Evolutionary conservation across 805 yeast species (phyloP).

Genomic region (Yarrowia sp.): DNA sequence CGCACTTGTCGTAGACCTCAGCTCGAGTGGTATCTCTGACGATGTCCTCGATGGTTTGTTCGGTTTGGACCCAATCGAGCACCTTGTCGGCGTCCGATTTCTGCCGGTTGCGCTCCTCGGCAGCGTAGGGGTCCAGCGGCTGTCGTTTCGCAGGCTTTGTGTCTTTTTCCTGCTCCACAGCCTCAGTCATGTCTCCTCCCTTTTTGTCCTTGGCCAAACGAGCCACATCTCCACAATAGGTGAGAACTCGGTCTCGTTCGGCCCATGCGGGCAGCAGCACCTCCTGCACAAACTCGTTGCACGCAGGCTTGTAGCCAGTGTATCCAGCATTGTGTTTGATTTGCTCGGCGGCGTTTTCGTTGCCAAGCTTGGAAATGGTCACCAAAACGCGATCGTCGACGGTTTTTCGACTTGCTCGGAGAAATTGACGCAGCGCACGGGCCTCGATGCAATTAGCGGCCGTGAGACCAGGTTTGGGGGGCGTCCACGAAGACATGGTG

Average conservation of each 20-base stretch:
- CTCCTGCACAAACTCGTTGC: slow-evolving; percentile 31
- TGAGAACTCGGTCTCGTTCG: slow-evolving; percentile 29
- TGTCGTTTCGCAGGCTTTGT: background rate
- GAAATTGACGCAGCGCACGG: slow-evolving; percentile 31
- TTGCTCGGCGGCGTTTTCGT: slow-evolving; percentile 19
- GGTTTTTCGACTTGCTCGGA: slow-evolving; percentile 32
- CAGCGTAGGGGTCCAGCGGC: slow-evolving; percentile 28
- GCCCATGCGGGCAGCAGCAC: slow-evolving; percentile 37
- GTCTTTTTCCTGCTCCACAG: background rate
- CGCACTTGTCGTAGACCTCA: slow-evolving; percentile 27
- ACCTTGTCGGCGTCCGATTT: slow-evolving; percentile 20
- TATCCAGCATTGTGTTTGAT: slow-evolving; percentile 20
- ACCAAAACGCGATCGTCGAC: slow-evolving; percentile 30
- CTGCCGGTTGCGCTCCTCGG: background rate
- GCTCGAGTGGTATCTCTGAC: slow-evolving; percentile 25
- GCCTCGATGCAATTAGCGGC: slow-evolving; percentile 31
- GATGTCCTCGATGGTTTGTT: slow-evolving; percentile 24
- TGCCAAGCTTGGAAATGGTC: slow-evolving; percentile 35
- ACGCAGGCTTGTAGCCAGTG: slow-evolving; percentile 26
- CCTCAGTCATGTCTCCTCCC: slow-evolving; percentile 18
- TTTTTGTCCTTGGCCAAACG: slow-evolving; percentile 21
- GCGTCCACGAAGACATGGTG: slow-evolving; percentile 24
- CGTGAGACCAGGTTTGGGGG: slow-evolving; percentile 29
- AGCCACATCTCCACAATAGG: slow-evolving; percentile 31
- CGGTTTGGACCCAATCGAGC: slow-evolving; percentile 32